Evolutionary conservation across 306 rosid species (phyloP), one percentile per base, ranked within the genome.

Genomic region (Cicer bijugum): DNA sequence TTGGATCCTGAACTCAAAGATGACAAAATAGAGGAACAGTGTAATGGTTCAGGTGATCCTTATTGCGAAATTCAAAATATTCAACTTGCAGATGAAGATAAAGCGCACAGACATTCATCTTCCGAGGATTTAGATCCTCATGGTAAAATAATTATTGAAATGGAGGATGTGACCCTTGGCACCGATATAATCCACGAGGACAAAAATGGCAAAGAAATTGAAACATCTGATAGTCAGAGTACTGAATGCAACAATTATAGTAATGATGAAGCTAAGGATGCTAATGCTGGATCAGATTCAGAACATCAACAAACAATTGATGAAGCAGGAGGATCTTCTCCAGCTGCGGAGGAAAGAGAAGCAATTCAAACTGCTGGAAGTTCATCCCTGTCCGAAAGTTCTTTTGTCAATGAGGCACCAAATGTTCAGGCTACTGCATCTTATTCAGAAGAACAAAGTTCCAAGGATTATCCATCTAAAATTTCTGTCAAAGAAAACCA

Each of bases 321-420:
- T 78, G 88, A 78, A 71, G 47, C 10, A 45, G 77, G 71, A 39
- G 81, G 33, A 8, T 38, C 84, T 69, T 82, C 89, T 71, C 77
- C 88, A 61, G 78, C 74, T 39, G 43, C 9, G 11, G 66, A 51
- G 44, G 57, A 78, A 48, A 40, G 15, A 51, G 48, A 33, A 39
- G 12, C 20, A 57, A 23, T 11, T 48, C 57, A n/a, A 28, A 51
- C 15, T 60, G 12, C 37, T 47, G 65, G 65, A 39, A 60, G 39
- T 46, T 69, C 76, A 60, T 69, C 65, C 42, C 3, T 6, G 20
- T 39, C 56, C n/a, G 38, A 69, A 78, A 39, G 50, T 50, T 69
- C 62, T 38, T 58, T 64, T 39, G 37, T 73, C 74, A 84, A 83
- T 75, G 68, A 80, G 74, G 14, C 60, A 19, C 72, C 37, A 8